A percentile compares a stretch with the other conserved stretches of the same genome.
phyloP scores from a whole-genome alignment of 2,329 filamentous ascomycete species.

The Aspergillus luchuensis region DNA sequence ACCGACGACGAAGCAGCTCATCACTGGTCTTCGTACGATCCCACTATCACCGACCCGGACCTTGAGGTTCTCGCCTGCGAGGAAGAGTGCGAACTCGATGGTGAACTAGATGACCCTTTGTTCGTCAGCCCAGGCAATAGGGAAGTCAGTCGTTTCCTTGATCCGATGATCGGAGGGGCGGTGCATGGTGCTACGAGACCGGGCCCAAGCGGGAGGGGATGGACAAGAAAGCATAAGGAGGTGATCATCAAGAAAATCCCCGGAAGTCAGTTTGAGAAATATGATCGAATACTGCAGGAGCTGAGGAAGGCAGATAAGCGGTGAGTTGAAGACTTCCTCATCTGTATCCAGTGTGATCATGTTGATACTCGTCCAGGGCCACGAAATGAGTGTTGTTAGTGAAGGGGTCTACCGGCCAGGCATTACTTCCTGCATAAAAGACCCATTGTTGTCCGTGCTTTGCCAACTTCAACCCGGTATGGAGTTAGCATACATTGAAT shows the following conservation, averaged over 20 bases:
- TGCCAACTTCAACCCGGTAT: neutral
- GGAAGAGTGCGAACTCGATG: constrained; percentile 26
- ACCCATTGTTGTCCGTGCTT: neutral
- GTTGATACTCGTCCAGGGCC: neutral
- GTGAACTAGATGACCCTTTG: constrained; percentile 24
- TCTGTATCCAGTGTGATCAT: neutral
- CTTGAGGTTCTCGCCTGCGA: constrained; percentile 23
- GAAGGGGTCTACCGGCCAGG: too few relatives aligned
- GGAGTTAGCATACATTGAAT: neutral
- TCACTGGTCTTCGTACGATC: constrained; percentile 31
- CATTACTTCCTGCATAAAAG: neutral
- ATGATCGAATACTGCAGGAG: constrained; percentile 18
- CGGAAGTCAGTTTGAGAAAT: constrained; percentile 10
- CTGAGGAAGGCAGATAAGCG: constrained; percentile 8
- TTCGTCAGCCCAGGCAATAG: constrained; percentile 28
- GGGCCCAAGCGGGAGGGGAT: constrained; percentile 26
- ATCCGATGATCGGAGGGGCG: constrained; percentile 21
- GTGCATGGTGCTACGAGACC: constrained; percentile 17
- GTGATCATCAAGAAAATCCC: constrained; percentile 21
- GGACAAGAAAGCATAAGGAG: constrained; percentile 27
- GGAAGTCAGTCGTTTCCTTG: constrained; percentile 24
- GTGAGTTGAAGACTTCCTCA: neutral
- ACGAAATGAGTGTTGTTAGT: neutral
- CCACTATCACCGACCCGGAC: constrained; percentile 24
- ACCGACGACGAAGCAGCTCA: constrained; percentile 30